Percentiles rank a stretch among this genome's conserved stretches.
phyloP scores from a whole-genome alignment of 1,284 basidiomycete genomes.

The Neolentinus lepideus region DNA sequence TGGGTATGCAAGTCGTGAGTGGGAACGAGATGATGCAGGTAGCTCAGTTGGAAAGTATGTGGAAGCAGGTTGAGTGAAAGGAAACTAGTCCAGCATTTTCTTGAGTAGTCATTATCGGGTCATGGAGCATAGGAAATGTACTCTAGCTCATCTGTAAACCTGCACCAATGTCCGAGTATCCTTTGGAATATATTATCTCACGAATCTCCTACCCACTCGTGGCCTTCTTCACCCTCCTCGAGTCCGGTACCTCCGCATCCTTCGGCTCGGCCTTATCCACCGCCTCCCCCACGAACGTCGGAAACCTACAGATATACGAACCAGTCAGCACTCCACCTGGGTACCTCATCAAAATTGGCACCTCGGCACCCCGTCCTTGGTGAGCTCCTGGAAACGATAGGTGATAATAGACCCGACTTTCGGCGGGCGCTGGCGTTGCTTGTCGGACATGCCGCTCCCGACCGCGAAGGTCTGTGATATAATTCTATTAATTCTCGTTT shows the following conservation, averaged over 20 bases:
- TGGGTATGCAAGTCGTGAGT: background rate
- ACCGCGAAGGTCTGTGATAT: constrained; percentile 53
- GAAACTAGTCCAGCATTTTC: background rate
- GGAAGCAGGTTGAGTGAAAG: background rate
- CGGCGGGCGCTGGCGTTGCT: constrained; percentile 44
- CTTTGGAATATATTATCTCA: no score
- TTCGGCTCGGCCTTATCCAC: constrained; percentile 45
- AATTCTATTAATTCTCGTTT: no score
- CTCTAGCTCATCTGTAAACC: background rate
- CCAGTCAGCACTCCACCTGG: background rate
- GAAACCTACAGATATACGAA: constrained; percentile 37
- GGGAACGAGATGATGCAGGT: background rate
- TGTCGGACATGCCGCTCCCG: constrained; percentile 47
- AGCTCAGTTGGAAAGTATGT: background rate
- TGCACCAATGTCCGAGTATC: no score
- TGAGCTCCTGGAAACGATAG: constrained; percentile 63
- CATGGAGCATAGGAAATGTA: background rate
- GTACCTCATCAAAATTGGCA: constrained; percentile 14
- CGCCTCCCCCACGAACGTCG: constrained; percentile 50
- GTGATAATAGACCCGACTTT: constrained; percentile 53
- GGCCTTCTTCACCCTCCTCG: constrained; percentile 21
- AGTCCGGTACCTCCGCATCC: constrained; percentile 44
- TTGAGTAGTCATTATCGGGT: background rate
- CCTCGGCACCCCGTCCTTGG: constrained; percentile 49
- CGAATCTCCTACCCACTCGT: background rate